These are phyloP conservation scores for Thraustochytrium sp. DNA, from an alignment of 352 stramenopile species.

Conservation along the genomic window DNA sequence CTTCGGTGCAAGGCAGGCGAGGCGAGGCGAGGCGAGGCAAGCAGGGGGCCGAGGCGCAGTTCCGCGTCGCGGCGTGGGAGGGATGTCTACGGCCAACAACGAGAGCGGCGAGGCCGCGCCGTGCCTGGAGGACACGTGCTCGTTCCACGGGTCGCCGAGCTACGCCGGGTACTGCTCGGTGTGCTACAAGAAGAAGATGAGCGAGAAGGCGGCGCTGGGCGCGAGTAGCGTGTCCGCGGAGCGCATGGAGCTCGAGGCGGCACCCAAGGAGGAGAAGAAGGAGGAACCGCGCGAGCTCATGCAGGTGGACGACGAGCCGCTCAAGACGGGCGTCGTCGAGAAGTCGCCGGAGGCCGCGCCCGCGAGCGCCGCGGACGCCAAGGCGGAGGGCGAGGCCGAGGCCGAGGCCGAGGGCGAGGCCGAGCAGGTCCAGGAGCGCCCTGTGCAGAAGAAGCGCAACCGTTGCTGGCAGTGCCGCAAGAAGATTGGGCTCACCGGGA, in stretches of 20 bases:
- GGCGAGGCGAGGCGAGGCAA: too few species aligned
- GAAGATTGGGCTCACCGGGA: constrained; percentile 76
- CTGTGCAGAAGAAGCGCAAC: constrained; percentile 78
- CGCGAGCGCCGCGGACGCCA: not conserved
- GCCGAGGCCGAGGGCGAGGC: not conserved
- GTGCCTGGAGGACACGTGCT: constrained; percentile 14
- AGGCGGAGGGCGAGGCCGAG: not conserved
- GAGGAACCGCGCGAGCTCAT: too few species aligned
- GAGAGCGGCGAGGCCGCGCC: not conserved
- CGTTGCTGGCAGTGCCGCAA: constrained; percentile 82
- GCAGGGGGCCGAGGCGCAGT: too few species aligned
- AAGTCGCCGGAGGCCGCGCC: too few species aligned
- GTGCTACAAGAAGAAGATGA: constrained; percentile 40
- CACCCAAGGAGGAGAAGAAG: too few species aligned
- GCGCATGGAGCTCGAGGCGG: too few species aligned
- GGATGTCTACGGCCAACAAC: constrained; percentile 37
- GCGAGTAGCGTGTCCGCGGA: not conserved
- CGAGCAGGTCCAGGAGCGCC: not conserved
- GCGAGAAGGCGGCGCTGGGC: not conserved
- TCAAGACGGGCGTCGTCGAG: too few species aligned
- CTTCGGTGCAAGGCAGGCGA: too few species aligned
- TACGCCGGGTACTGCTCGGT: constrained; percentile 28
- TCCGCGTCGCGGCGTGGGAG: too few species aligned
- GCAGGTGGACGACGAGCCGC: too few species aligned
- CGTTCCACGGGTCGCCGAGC: not conserved